These are phyloP conservation scores for Exophiala sp. DNA, from an alignment of 2,329 filamentous ascomycete species.

Conservation along the genomic window DNA sequence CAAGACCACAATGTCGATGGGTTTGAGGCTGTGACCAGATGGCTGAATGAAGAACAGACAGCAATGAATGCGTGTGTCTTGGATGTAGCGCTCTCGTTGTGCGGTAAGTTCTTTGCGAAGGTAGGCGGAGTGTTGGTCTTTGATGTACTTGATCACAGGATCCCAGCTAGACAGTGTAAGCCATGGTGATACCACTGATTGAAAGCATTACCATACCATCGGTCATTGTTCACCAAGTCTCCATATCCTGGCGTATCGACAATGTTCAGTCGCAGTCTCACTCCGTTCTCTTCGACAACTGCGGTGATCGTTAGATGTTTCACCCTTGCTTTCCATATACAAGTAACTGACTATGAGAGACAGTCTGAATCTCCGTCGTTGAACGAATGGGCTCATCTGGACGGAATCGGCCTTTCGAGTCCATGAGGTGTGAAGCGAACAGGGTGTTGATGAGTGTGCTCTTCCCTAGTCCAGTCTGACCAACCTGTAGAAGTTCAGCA, in stretches of 20 bases:
- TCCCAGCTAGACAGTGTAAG: constrained; percentile 65
- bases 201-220: constrained; percentile 48
- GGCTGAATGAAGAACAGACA: constrained; percentile 99
- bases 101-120: constrained; percentile 98
- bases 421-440: constrained; percentile 98
- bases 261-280: constrained; percentile 95
- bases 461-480: constrained; percentile 97
- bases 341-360: constrained; percentile 69
- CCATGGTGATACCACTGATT: neutral
- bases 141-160: constrained; percentile 99
- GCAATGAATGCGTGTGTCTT: constrained; percentile 98
- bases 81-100: constrained; percentile 97
- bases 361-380: constrained; percentile 96
- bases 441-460: constrained; percentile 99
- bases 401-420: constrained; percentile 91
- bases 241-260: constrained; percentile 98
- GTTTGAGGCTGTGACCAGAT: constrained; percentile 95
- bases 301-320: constrained; percentile 25
- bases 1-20: constrained; percentile 97
- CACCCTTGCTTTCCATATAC: neutral
- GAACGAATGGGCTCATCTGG: constrained; percentile 91
- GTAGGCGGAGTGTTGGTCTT: constrained; percentile 99
- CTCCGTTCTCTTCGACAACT: constrained; percentile 98
- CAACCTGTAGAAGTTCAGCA: constrained; percentile 46
- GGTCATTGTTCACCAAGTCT: constrained; percentile 98